Base-by-base conservation (phyloP, 1,284 basidiomycete species). In the Porogramme epimiltina region DNA sequence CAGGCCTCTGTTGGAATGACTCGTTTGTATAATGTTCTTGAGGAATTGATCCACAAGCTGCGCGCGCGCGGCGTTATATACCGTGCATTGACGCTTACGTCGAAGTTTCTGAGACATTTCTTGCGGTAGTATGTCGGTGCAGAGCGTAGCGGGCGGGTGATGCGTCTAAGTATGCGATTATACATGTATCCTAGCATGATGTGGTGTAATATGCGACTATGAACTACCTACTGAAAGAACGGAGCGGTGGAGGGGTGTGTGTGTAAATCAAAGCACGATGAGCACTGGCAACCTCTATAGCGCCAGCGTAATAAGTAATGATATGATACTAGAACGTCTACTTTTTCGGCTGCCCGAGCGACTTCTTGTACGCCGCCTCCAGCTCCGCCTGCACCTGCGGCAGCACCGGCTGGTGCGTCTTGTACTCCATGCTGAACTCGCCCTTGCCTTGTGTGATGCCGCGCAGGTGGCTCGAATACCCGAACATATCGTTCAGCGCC, bases 401-500 rank as follows among this genome's bases (percentile, higher is more conserved):
- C 64, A 98, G 74, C n/a, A 97, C 95, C 13, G 94, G 91, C 68
- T 83, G 75, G 67, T 98, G 92, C 59, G 88, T 89, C 79, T 92
- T 93, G 73, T 96, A 97, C 71, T 96, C 94, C 95, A 98, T 98
- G 58, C 90, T 92, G 68, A 95, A 96, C 73, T 95, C 92, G 56
- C 86, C 94, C 77, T 98, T 98, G 66, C 95, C 94, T 74, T 99
- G 96, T 0, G 96, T 99, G 59, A 87, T 85, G 4, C 96, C 96
- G 54, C 97, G 85, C 46, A 99, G 76, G 63, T 92, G 89, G 65
- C 86, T 92, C 24, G 93, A 95, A 69, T 96, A 99, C 26, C 96
- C 96, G 70, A 99, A 99, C 97, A 99, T 99, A 67, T 99, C 96
- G 72, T 96, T 98, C 70, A 99, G 73, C 9, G 92, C 88, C 15